Base-by-base conservation (phyloP, 225 moss, liverwort and hornwort species). In the Polytrichum commune region DNA sequence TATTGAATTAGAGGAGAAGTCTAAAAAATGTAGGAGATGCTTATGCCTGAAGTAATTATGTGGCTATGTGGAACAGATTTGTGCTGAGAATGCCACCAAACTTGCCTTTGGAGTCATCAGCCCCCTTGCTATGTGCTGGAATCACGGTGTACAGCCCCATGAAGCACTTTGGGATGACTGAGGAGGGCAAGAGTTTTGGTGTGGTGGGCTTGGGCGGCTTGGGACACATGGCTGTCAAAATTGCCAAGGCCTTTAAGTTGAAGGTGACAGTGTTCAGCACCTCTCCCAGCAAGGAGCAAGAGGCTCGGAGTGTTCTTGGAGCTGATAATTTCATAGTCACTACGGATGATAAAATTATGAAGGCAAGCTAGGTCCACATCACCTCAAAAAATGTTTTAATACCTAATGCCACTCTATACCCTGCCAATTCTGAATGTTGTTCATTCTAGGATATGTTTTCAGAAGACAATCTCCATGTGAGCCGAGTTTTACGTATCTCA, bases 101-200 rank as follows among this genome's bases (percentile, higher is more conserved):
- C 9, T 62, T 91, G 63, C 83, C 88, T 4, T 26, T 77, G 64
- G 90, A 87, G 18, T 87, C 75, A 25, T 78, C 90, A 24, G 91
- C 93, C 1, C 93, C 93, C 1, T 32, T 96, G 66, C 74, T 93
- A 19, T 93, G 93, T 65, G 96, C 93, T 0, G 96, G 96, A 5
- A 84, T 93, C 1, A 84, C 90, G 0, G 89, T 92, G 0, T 95
- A 77, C 67, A 95, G 92, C 70, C 92, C 92, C 33, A 92, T 95
- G 92, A 84, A 84, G 73, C 68, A 88, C 71, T 90, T 83, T 22
- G 82, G 83, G 1, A 92, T 89, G 92, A 85, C 69, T 5, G 66
- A 87, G 71, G n/a, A 30, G 2, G 92, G 90, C 3, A 85, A 82
- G 68, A 80, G 72, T 18, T 89, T 95, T 8, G 92, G 87, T 1